Evolutionary conservation across 768 basidiomycete genomes (phyloP).

Genomic region (Mycena filopes): DNA sequence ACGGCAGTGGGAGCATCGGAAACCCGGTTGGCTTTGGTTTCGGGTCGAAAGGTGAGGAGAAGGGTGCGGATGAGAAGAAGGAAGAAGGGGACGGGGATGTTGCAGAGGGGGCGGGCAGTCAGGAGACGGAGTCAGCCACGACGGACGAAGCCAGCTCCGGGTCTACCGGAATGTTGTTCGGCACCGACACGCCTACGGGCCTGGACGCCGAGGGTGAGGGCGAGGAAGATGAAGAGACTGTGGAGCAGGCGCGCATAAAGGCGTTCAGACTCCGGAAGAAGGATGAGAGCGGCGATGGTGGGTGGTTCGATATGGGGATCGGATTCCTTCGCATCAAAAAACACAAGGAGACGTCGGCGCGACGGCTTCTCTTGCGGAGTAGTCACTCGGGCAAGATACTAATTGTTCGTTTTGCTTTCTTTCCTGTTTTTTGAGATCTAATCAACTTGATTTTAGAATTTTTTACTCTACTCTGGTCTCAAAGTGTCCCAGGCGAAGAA

Average conservation of each 20-base stretch:
- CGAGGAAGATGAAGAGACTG: conserved; percentile 82
- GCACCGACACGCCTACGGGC: conserved; percentile 34
- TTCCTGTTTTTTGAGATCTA: not conserved
- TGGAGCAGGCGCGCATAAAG: conserved; percentile 67
- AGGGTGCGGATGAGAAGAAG: conserved; percentile 7
- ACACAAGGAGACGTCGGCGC: conserved; percentile 67
- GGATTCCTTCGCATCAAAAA: conserved; percentile 80
- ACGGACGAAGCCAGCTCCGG: conserved; percentile 1
- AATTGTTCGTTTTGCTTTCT: conserved; percentile 60
- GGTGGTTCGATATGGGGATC: conserved; percentile 76
- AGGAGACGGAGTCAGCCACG: conserved; percentile 34
- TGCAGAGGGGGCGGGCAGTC: conserved; percentile 34
- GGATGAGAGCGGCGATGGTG: conserved; percentile 53
- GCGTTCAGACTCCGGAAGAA: conserved; percentile 68
- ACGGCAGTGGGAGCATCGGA: conserved; percentile 59
- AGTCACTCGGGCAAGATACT: conserved; percentile 80
- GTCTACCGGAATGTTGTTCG: conserved; percentile 27
- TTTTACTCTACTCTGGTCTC: conserved; percentile 70
- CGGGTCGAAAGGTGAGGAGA: conserved; percentile 45
- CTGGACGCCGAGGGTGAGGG: conserved; percentile 66
- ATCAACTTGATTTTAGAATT: conserved; percentile 63
- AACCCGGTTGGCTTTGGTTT: conserved; percentile 75
- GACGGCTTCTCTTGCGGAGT: conserved; percentile 77
- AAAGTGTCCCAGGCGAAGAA: conserved; percentile 64
- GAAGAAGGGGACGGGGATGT: conserved; percentile 31